phyloP scores from a whole-genome alignment of 1,284 basidiomycete species.

The Sanghuangporus baumii region DNA sequence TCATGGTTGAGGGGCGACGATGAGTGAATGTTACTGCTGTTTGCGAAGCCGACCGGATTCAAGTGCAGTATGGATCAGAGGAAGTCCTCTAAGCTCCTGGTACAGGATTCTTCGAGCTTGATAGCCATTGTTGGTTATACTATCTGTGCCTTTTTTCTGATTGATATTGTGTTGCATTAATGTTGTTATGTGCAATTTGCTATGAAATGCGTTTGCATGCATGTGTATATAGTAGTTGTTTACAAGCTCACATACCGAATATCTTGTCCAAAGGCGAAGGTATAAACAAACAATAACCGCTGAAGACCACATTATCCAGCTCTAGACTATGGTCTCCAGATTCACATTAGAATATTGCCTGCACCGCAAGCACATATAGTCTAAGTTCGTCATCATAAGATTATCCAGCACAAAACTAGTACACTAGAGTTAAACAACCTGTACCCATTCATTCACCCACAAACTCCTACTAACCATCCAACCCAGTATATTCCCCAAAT shows the following conservation, averaged over 20 bases:
- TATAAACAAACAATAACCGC: not conserved
- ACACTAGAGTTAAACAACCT: not conserved
- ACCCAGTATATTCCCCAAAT: not conserved
- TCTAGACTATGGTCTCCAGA: too few relatives aligned
- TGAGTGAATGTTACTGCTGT: constrained; percentile 28
- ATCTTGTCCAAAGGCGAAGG: not conserved
- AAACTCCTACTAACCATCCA: constrained; percentile 11
- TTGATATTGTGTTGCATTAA: not conserved
- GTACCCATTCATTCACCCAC: constrained; percentile 17
- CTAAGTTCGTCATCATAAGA: not conserved
- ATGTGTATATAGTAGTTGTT: too few relatives aligned
- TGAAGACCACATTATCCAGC: not conserved
- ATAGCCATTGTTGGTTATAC: too few relatives aligned
- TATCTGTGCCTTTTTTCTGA: not conserved
- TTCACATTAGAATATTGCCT: too few relatives aligned
- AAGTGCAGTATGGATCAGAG: too few relatives aligned
- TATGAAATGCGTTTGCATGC: too few relatives aligned
- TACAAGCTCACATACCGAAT: too few relatives aligned
- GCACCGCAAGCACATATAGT: not conserved
- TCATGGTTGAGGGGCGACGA: constrained; percentile 80
- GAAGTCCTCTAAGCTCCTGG: too few relatives aligned
- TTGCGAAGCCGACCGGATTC: not conserved
- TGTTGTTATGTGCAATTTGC: too few relatives aligned
- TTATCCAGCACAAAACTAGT: not conserved
- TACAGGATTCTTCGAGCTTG: too few relatives aligned